A percentile compares a stretch with the other conserved stretches of the same genome.
These are phyloP conservation scores for Paraphoma chrysanthemicola DNA, from an alignment of 2,329 filamentous ascomycete species.

Conservation along the genomic window DNA sequence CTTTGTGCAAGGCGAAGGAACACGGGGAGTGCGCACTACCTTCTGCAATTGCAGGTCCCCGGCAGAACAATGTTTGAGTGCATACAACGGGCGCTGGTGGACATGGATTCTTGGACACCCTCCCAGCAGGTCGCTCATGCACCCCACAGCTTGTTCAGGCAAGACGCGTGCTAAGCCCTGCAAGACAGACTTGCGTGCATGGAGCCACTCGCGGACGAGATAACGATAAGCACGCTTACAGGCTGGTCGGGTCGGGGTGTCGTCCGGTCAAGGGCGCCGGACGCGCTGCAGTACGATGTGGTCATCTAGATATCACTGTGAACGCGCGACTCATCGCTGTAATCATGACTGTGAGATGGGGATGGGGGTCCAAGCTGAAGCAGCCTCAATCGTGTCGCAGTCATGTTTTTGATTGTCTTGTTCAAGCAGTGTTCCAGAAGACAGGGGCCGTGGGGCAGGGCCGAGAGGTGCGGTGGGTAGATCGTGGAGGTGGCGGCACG, in stretches of 20 bases:
- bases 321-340: neutral
- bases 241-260: slow-evolving; percentile 10
- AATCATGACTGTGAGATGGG: neutral
- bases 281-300: slow-evolving; percentile 1
- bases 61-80: no score
- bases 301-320: neutral
- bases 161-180: slow-evolving; percentile 12
- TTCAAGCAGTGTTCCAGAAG: neutral
- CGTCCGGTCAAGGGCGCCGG: slow-evolving; percentile 1
- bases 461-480: neutral
- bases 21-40: neutral
- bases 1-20: neutral
- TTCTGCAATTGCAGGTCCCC: neutral
- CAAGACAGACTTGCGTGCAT: slow-evolving; percentile 31
- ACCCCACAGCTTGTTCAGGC: slow-evolving; percentile 6
- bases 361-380: neutral
- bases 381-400: neutral
- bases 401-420: neutral
- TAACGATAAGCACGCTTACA: slow-evolving; percentile 36
- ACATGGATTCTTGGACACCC: neutral
- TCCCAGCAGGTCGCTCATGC: neutral
- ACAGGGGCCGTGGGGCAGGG: neutral
- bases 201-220: slow-evolving; percentile 20
- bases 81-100: neutral
- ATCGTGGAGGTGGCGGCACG: neutral